Conservation (phyloP, 1,284 basidiomycete species). For the Ceraceosorus guamensis region DNA sequence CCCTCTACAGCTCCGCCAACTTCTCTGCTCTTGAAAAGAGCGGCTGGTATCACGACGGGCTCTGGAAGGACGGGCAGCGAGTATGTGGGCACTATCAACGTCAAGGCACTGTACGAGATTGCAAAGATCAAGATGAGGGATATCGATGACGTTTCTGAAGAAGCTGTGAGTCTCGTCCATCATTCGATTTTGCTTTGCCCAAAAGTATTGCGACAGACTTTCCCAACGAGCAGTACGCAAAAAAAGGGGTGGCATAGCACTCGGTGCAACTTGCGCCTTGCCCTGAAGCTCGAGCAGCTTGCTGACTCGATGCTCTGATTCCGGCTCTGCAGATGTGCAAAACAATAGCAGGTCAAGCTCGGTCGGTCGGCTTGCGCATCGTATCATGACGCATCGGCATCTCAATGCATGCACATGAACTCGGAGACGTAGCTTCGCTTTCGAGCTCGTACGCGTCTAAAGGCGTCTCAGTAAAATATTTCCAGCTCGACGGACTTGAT, state of each 20-base stretch:
- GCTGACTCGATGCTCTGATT: background rate
- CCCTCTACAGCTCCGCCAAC: slow-evolving; percentile 65
- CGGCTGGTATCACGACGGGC: slow-evolving; percentile 83
- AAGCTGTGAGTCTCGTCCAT: slow-evolving; percentile 37
- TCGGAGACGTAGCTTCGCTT: too few species aligned
- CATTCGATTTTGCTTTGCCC: too few species aligned
- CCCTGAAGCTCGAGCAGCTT: background rate
- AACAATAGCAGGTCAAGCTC: slow-evolving; percentile 29
- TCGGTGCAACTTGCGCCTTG: background rate
- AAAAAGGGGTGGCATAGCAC: background rate
- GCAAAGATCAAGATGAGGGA: slow-evolving; percentile 93
- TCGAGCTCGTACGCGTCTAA: too few species aligned
- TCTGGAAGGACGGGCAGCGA: slow-evolving; percentile 58
- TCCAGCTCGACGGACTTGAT: too few species aligned
- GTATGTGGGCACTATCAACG: slow-evolving; percentile 67
- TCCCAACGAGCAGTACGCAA: background rate
- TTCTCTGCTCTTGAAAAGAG: slow-evolving; percentile 81
- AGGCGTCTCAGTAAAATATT: too few species aligned
- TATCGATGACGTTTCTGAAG: slow-evolving; percentile 32
- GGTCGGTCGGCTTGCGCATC: slow-evolving; percentile 34
- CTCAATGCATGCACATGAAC: too few species aligned
- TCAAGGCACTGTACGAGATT: slow-evolving; percentile 99
- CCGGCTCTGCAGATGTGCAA: slow-evolving; percentile 31
- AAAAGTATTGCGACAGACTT: background rate
- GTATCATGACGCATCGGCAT: slow-evolving; percentile 20